phyloP scores from a whole-genome alignment of 2,329 filamentous ascomycete genomes.

The Lasiodiplodia gonubiensis region DNA sequence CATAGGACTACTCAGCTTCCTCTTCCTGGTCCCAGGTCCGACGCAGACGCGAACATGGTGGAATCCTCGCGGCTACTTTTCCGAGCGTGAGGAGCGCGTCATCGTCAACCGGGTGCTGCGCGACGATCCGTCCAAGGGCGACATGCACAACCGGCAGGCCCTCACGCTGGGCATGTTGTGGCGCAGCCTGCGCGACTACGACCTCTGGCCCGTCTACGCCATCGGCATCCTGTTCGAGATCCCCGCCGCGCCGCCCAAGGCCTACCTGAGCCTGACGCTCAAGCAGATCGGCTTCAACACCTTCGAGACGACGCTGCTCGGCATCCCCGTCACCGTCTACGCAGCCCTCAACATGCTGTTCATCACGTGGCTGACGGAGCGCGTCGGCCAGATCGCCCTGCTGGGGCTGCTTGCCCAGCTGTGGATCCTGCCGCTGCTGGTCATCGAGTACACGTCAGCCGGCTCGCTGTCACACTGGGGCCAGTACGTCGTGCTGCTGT shows the following conservation, averaged over 20 bases:
- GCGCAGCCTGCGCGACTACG: conserved; percentile 59
- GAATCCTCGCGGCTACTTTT: conserved; percentile 69
- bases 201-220: conserved; percentile 56
- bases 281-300: conserved; percentile 43
- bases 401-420: conserved; percentile 49
- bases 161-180: conserved; percentile 56
- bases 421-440: conserved; percentile 47
- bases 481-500: conserved; percentile 45
- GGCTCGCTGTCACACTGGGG: conserved; percentile 44
- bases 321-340: conserved; percentile 53
- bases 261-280: conserved; percentile 46
- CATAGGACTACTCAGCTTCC: conserved; percentile 58
- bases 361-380: conserved; percentile 58
- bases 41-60: conserved; percentile 68
- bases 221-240: conserved; percentile 46
- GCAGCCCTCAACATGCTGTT: conserved; percentile 57
- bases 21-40: conserved; percentile 56
- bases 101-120: conserved; percentile 68
- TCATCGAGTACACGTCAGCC: conserved; percentile 43
- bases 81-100: conserved; percentile 70
- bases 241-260: conserved; percentile 39
- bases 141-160: conserved; percentile 66
- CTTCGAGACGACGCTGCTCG: conserved; percentile 47
- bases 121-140: conserved; percentile 63
- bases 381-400: conserved; percentile 58